These are phyloP conservation scores for Chaetomiaceae sp. DNA, from an alignment of 2,329 filamentous ascomycete species.

Conservation along the genomic window DNA sequence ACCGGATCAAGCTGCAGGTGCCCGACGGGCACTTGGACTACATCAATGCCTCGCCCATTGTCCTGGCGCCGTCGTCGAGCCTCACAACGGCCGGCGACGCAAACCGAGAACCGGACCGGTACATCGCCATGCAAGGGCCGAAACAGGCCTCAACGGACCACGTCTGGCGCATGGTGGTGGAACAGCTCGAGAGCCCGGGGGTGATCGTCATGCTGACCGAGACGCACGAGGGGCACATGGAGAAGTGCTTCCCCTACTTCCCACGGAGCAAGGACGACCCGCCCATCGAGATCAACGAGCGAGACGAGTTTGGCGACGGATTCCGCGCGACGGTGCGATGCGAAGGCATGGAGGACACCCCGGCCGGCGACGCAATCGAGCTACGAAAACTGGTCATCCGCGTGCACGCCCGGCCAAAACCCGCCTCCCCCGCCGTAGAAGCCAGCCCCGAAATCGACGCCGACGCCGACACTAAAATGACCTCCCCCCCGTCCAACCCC, in stretches of 20 bases:
- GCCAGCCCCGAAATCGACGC: neutral
- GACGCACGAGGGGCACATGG: slow-evolving; percentile 68
- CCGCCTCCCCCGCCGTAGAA: neutral
- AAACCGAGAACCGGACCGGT: slow-evolving; percentile 46
- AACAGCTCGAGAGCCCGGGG: slow-evolving; percentile 65
- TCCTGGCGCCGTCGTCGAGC: slow-evolving; percentile 44
- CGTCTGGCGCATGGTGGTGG: slow-evolving; percentile 93
- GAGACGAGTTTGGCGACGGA: slow-evolving; percentile 60
- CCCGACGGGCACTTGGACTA: slow-evolving; percentile 70
- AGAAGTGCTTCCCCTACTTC: slow-evolving; percentile 91
- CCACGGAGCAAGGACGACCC: slow-evolving; percentile 54
- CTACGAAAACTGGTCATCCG: slow-evolving; percentile 67
- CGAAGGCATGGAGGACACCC: slow-evolving; percentile 55
- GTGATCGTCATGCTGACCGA: slow-evolving; percentile 95
- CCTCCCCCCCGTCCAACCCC: slow-evolving; percentile 8
- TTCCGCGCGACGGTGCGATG: slow-evolving; percentile 67
- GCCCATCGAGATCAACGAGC: slow-evolving; percentile 56
- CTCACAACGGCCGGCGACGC: slow-evolving; percentile 8
- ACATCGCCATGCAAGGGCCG: slow-evolving; percentile 93
- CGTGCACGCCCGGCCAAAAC: slow-evolving; percentile 31
- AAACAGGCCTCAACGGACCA: slow-evolving; percentile 71
- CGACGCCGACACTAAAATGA: slow-evolving; percentile 22
- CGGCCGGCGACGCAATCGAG: slow-evolving; percentile 57
- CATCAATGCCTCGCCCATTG: slow-evolving; percentile 75
- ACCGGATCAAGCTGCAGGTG: slow-evolving; percentile 76